Base-by-base conservation (phyloP, 2,329 filamentous ascomycete species). In the Sporothrix pallida region DNA sequence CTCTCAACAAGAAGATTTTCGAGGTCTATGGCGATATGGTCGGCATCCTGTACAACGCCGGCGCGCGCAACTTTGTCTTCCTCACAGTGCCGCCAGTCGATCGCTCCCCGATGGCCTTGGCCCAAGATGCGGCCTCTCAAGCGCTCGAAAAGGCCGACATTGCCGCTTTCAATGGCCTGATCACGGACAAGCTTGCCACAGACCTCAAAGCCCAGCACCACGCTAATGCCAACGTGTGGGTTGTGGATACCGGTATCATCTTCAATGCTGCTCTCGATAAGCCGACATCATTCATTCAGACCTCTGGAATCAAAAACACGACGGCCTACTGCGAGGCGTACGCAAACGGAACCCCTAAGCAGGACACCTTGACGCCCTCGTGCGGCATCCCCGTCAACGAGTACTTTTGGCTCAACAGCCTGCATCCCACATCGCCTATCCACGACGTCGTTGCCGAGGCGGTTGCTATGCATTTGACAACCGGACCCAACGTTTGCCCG, bases 361-460 rank as follows among this genome's bases (percentile, higher is more conserved):
- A 78, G 52, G 80, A 86, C 70, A 84, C 82, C 3, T 79, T 83
- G 48, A 80, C 80, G 67, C 77, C 82, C 5, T 83, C 82, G 67
- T 91, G 89, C 78, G 82, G 83, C 1, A 79, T 88, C 62, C 81
- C 87, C 0, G 88, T 90, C 2, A 87, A 91, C 78, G 81, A 91
- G 80, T 91, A 91, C 78, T 86, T 91, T 77, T 91, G 89, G 89
- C 81, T 91, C 44, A 91, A 91, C 77, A 83, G 80, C 54, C 79
- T 91, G 76, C 90, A 91, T 78, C 89, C 90, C n/a, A 91, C 89
- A 0, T 89, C 87, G 78, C 85, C 88, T 0, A 85, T 91, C 71
- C 89, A 91, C 76, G 87, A 90, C 70, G 86, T 86, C 6, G 85
- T 89, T 8, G 89, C 89, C 0, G 80, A 86, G 73, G 79, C 82